These are phyloP conservation scores for Trichodelitschia bisporula DNA, from an alignment of 495 filamentous ascomycete species.

Conservation along the genomic window DNA sequence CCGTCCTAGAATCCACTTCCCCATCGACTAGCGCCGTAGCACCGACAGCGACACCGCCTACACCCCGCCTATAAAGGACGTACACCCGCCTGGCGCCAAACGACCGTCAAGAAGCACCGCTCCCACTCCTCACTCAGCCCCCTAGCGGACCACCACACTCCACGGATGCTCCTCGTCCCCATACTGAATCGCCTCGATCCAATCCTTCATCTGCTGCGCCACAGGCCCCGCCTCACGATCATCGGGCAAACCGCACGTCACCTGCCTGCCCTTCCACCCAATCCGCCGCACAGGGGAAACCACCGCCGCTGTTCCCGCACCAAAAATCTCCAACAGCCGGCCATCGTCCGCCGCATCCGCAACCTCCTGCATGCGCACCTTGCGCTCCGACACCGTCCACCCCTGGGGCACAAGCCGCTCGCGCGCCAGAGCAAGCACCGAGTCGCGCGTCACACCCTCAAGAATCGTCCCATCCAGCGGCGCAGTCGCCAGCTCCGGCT, in stretches of 20 bases:
- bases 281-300: constrained; percentile 67
- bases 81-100: too few relatives aligned
- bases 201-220: constrained; percentile 65
- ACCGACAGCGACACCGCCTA: too few relatives aligned
- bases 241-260: constrained; percentile 52
- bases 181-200: constrained; percentile 90
- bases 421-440: constrained; percentile 54
- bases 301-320: constrained; percentile 71
- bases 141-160: too few relatives aligned
- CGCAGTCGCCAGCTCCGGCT: constrained; percentile 75
- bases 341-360: constrained; percentile 61
- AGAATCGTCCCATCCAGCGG: constrained; percentile 95
- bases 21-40: too few relatives aligned
- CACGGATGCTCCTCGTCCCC: constrained; percentile 58
- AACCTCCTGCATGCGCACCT: constrained; percentile 69
- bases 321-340: constrained; percentile 74
- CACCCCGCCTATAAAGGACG: too few relatives aligned
- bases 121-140: too few relatives aligned
- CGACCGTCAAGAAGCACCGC: too few relatives aligned
- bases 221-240: constrained; percentile 71
- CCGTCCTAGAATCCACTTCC: too few relatives aligned
- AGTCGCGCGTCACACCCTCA: constrained; percentile 80
- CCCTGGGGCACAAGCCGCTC: constrained; percentile 67
- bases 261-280: constrained; percentile 53
- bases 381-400: constrained; percentile 70